These are phyloP conservation scores for Suillus spraguei DNA, from an alignment of 768 basidiomycete genomes.

Conservation along the genomic window DNA sequence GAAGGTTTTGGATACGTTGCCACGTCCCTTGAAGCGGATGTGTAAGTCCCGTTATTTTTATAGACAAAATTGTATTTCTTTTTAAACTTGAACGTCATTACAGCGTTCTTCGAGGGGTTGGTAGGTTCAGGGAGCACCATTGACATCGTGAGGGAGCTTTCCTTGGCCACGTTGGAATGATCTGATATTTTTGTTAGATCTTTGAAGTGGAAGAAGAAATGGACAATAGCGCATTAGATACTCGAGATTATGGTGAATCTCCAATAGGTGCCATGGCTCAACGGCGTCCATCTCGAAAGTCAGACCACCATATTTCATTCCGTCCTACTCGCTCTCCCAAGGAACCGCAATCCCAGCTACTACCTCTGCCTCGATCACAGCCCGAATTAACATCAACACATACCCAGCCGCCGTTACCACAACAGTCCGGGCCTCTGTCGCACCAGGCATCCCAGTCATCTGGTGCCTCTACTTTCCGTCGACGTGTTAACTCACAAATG, in stretches of 20 bases:
- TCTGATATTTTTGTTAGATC: conserved; percentile 45
- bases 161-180: background rate
- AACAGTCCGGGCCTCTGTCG: conserved; percentile 14
- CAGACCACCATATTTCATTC: conserved; percentile 32
- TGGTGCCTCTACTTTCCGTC: conserved; percentile 19
- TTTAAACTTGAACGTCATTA: background rate
- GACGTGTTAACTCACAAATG: conserved; percentile 23
- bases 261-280: conserved; percentile 26
- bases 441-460: conserved; percentile 20
- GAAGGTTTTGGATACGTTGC: conserved; percentile 70
- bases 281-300: conserved; percentile 36
- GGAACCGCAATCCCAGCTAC: conserved; percentile 16
- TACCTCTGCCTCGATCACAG: conserved; percentile 10
- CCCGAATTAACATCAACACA: background rate
- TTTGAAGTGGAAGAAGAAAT: conserved; percentile 79
- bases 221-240: conserved; percentile 60
- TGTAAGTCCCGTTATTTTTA: conserved; percentile 46
- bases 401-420: conserved; percentile 4
- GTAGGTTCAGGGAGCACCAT: conserved; percentile 76
- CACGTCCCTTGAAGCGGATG: conserved; percentile 71
- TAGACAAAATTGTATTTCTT: background rate
- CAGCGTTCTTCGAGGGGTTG: conserved; percentile 80
- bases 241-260: conserved; percentile 37
- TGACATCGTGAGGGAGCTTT: conserved; percentile 54
- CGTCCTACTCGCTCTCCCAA: conserved; percentile 20